Evolutionary conservation across 164 flowering plant genomes (phyloP).

Genomic region (Platanus orientalis): DNA sequence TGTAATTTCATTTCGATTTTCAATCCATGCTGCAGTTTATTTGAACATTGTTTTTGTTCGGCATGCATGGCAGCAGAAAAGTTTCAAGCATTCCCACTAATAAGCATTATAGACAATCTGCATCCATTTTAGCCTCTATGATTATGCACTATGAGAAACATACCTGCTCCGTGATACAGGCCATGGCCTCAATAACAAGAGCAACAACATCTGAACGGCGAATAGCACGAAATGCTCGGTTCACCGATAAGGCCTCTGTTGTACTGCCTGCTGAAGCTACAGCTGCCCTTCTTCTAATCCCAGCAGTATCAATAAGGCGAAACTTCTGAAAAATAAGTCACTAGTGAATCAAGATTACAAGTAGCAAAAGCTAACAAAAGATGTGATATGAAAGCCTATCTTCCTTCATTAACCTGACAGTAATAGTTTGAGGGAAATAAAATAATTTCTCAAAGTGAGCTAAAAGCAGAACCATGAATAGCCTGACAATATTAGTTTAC

Average conservation of each 20-base stretch:
- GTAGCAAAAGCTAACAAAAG: neutral
- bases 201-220: constrained; percentile 98
- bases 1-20: neutral
- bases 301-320: constrained; percentile 96
- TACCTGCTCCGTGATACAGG: constrained; percentile 98
- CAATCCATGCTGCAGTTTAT: neutral
- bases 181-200: constrained; percentile 96
- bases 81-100: neutral
- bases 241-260: constrained; percentile 93
- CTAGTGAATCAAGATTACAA: constrained; percentile 4
- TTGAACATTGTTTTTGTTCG: neutral
- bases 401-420: neutral
- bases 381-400: neutral
- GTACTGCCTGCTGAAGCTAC: constrained; percentile 81
- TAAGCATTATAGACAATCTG: neutral
- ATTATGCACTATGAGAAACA: neutral
- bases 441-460: too few relatives aligned
- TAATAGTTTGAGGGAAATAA: too few relatives aligned
- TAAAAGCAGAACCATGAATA: too few relatives aligned
- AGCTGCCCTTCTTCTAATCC: constrained; percentile 81
- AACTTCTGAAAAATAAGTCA: constrained; percentile 63
- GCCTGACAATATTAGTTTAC: too few relatives aligned
- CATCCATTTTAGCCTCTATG: neutral
- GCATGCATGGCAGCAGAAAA: too few relatives aligned
- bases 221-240: constrained; percentile 94